Evolutionary conservation across 1,139 yeast genomes (phyloP).

Genomic region (Kodamaea sp.): DNA sequence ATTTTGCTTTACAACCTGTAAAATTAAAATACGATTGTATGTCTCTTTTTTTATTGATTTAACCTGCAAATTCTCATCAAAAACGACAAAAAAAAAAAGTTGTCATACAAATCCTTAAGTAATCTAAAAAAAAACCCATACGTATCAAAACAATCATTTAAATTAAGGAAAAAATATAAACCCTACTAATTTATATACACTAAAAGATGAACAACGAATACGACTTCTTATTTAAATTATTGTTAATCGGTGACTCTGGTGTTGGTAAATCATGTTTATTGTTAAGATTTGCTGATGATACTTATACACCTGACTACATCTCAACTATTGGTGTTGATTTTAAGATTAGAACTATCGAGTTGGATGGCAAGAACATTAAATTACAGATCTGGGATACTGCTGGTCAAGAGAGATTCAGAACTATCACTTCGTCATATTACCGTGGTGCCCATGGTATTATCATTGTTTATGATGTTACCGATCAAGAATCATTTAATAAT

Average conservation of each 20-base stretch:
- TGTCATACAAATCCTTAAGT: conserved; percentile 1
- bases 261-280: conserved; percentile 96
- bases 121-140: conserved; percentile 4
- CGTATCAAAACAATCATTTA: conserved; percentile 5
- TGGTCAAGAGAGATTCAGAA: conserved; percentile 96
- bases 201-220: conserved; percentile 71
- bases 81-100: conserved; percentile 3
- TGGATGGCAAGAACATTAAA: conserved; percentile 96
- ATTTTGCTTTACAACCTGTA: neutral
- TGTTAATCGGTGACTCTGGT: conserved; percentile 96
- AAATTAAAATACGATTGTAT: neutral
- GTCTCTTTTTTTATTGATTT: neutral
- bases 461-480: conserved; percentile 96
- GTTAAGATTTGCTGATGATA: conserved; percentile 94
- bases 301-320: conserved; percentile 94
- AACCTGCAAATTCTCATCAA: conserved; percentile 1
- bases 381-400: conserved; percentile 99
- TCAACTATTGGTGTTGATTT: conserved; percentile 98
- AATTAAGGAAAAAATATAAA: neutral
- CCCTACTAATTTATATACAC: neutral
- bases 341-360: conserved; percentile 93
- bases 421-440: conserved; percentile 95
- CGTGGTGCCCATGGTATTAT: conserved; percentile 99
- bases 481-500: conserved; percentile 94
- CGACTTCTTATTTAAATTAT: conserved; percentile 93